These are phyloP conservation scores for Pseudogymnoascus verrucosus DNA, from an alignment of 2,329 filamentous ascomycete species.

Conservation along the genomic window DNA sequence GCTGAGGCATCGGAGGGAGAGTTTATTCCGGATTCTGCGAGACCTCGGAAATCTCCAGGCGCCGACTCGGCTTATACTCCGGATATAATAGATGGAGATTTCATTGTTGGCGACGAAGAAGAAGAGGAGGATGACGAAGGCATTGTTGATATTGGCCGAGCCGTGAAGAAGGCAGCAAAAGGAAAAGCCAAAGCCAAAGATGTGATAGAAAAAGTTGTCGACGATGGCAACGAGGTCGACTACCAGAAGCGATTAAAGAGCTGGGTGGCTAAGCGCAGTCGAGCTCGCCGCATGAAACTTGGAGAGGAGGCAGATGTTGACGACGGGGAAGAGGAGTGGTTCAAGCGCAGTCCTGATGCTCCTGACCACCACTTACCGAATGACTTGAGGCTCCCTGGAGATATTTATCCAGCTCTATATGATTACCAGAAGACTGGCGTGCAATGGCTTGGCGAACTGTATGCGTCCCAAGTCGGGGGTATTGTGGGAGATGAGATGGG, in stretches of 20 bases:
- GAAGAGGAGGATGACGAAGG: conserved; percentile 32
- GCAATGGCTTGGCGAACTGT: conserved; percentile 90
- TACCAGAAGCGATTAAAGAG: conserved; percentile 68
- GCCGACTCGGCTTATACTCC: conserved; percentile 31
- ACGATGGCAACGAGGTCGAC: conserved; percentile 80
- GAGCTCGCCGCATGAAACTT: conserved; percentile 46
- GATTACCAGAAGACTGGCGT: conserved; percentile 97
- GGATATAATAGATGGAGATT: conserved; percentile 18
- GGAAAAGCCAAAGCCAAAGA: conserved; percentile 24
- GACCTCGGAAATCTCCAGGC: conserved; percentile 19
- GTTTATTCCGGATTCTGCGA: conserved; percentile 16
- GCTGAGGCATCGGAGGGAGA: conserved; percentile 29
- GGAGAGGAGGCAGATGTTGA: conserved; percentile 32
- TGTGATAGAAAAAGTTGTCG: conserved; percentile 39
- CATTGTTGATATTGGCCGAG: conserved; percentile 31
- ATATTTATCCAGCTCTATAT: conserved; percentile 87
- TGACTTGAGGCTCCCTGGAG: conserved; percentile 72
- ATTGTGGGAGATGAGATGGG: conserved; percentile 99
- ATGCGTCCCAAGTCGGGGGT: conserved; percentile 81
- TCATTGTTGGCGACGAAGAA: conserved; percentile 28
- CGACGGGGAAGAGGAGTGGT: conserved; percentile 59
- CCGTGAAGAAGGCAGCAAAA: conserved; percentile 29
- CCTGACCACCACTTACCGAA: conserved; percentile 69
- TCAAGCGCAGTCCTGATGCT: conserved; percentile 75
- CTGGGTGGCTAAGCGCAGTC: conserved; percentile 62